Evolutionary conservation across 108 stramenopile species (phyloP), one percentile per base, ranked within the genome.

Genomic region (Pseudonitzschia pungens): DNA sequence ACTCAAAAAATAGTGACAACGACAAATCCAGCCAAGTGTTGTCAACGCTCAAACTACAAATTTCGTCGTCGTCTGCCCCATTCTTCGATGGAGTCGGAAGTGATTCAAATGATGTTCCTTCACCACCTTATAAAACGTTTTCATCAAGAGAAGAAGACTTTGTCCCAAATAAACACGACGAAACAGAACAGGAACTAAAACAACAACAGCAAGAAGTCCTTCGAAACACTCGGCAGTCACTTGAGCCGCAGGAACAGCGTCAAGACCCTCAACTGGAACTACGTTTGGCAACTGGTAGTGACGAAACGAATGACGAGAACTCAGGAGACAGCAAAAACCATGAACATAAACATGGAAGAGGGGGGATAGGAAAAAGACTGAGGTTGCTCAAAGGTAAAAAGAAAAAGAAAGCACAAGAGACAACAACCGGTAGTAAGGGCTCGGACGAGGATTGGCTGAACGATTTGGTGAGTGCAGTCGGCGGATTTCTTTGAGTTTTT

Each of bases 371-470:
- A 60, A 48, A 28, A 59, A 52, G 66, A 55, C 18, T 32, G 16
- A 24, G 43, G 48, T 9, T 31, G 57, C 15, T 48, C 55, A 57
- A 22, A 57, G 59, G 27, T 48, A 70, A 71, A 33, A 71, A 77
- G 65, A 71, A 48, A 48, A 78, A 42, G 66, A 54, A 28, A 43
- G 40, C 56, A 52, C 72, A 54, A 55, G 54, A 16, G 31, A 24
- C 16, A 26, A 48, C 21, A 15, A 44, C 20, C 24, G 26, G 22
- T 10, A 55, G 0, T 28, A 42, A 27, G 10, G 77, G 57, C 1
- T 72, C 77, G 10, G 77, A 78, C 41, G 77, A 78, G 33, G 71
- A 78, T 66, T 78, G 77, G 77, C 57, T 78, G 18, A 71, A 78
- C 29, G 64, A 72, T 53, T 18, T 78, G 57, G 77, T 78, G 68